These are phyloP conservation scores for Solioccasus polychromus DNA, from an alignment of 768 basidiomycete species.

Conservation along the genomic window DNA sequence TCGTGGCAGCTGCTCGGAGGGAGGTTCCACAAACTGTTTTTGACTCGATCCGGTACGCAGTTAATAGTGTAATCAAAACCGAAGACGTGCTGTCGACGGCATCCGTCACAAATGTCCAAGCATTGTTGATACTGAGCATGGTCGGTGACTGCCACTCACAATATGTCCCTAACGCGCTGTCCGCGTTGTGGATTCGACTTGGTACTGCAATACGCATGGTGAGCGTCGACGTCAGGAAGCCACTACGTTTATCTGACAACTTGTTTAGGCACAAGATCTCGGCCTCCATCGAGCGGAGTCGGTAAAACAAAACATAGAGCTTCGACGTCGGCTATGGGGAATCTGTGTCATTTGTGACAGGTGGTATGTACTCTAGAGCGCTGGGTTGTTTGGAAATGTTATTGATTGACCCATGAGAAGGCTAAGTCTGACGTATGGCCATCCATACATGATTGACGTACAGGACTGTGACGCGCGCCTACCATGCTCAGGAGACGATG, in stretches of 20 bases:
- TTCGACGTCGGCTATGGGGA: constrained; percentile 89
- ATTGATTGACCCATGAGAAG: constrained; percentile 36
- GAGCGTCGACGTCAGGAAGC: constrained; percentile 25
- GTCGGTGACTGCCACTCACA: constrained; percentile 88
- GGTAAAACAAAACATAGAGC: constrained; percentile 78
- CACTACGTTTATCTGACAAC: constrained; percentile 14
- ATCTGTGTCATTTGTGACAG: constrained; percentile 93
- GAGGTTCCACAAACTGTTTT: constrained; percentile 85
- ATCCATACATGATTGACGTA: constrained; percentile 95
- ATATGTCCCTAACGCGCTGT: constrained; percentile 81
- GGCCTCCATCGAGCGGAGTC: constrained; percentile 93
- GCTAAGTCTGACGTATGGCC: constrained; percentile 86
- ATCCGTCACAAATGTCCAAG: constrained; percentile 83
- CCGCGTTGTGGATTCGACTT: constrained; percentile 80
- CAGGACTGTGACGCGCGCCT: constrained; percentile 94
- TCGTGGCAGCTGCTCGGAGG: constrained; percentile 83
- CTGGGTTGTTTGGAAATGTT: constrained; percentile 1
- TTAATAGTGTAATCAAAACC: constrained; percentile 81
- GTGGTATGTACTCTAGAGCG: constrained; percentile 64
- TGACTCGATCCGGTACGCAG: constrained; percentile 81
- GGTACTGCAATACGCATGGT: constrained; percentile 95
- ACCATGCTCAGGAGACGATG: constrained; percentile 82
- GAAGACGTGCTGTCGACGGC: constrained; percentile 91
- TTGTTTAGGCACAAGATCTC: constrained; percentile 84
- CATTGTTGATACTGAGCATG: constrained; percentile 82